Percentiles rank a stretch among this genome's conserved stretches.
Conservation (phyloP, 345 rosid genomes). For the Kernera saxatilis region DNA sequence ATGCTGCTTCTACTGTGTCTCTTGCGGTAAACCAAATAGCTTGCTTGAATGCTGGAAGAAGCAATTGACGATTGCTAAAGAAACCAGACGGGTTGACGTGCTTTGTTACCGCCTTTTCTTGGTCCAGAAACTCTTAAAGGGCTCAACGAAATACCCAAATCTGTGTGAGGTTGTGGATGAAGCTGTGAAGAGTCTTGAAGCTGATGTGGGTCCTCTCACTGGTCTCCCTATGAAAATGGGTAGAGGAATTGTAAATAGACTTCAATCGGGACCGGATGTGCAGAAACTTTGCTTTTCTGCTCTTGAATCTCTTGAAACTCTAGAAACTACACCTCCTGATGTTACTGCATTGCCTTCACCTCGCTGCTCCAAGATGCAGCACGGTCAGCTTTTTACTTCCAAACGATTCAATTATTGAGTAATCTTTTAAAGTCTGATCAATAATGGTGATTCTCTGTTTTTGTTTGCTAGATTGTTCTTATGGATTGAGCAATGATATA, state of each 20-base stretch:
- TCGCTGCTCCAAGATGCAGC: conserved; percentile 4
- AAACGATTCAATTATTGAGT: background rate
- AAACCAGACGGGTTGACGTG: conserved; percentile 77
- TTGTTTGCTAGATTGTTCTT: conserved; percentile 21
- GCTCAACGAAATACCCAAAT: conserved; percentile 41
- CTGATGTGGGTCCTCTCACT: conserved; percentile 69
- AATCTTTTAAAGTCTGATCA: background rate
- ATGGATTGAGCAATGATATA: conserved; percentile 30
- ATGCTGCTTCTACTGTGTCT: conserved; percentile 60
- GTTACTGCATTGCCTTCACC: conserved; percentile 6
- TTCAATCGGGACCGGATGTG: conserved; percentile 63
- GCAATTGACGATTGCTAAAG: conserved; percentile 62
- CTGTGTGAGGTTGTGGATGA: conserved; percentile 42
- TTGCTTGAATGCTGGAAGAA: conserved; percentile 70
- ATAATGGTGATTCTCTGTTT: conserved; percentile 19
- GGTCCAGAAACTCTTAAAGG: conserved; percentile 48
- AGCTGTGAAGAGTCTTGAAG: conserved; percentile 47
- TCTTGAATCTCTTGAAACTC: conserved; percentile 48
- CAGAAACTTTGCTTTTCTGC: conserved; percentile 72
- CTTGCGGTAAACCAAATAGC: conserved; percentile 56
- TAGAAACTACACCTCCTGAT: conserved; percentile 6
- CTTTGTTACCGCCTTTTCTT: conserved; percentile 63
- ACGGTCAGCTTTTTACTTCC: conserved; percentile 12
- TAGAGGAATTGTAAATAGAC: conserved; percentile 73
- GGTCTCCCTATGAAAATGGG: conserved; percentile 58